Evolutionary conservation across 495 filamentous ascomycete genomes (phyloP).

Genomic region (Aspergillus asperescens): DNA sequence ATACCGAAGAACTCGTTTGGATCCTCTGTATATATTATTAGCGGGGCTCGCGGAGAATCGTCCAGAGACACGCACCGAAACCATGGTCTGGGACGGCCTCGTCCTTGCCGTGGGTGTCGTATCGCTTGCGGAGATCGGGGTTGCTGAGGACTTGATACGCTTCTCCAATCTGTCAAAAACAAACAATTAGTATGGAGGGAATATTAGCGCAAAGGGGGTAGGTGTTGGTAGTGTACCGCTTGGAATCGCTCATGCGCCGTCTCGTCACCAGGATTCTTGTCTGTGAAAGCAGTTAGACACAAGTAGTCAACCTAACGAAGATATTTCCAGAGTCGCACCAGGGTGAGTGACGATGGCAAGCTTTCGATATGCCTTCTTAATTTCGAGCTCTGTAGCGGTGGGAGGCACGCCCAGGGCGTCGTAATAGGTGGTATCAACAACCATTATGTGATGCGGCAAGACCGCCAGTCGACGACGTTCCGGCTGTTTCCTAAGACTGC

Average conservation of each 20-base stretch:
- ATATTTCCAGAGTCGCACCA: slow-evolving; percentile 32
- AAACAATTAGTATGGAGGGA: not conserved
- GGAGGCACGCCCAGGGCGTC: slow-evolving; percentile 84
- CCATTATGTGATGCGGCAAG: slow-evolving; percentile 50
- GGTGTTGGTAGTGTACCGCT: slow-evolving; percentile 45
- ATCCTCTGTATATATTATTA: slow-evolving; percentile 55
- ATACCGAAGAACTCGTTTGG: slow-evolving; percentile 97
- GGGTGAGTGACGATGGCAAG: slow-evolving; percentile 78
- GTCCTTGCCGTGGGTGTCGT: slow-evolving; percentile 97
- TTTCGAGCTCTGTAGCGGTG: slow-evolving; percentile 87
- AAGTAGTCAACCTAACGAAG: not conserved
- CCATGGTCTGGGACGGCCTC: slow-evolving; percentile 78
- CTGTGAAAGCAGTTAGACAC: slow-evolving; percentile 36
- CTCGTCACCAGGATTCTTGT: slow-evolving; percentile 97
- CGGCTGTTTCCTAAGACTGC: not conserved
- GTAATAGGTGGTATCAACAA: slow-evolving; percentile 83
- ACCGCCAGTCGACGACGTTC: not conserved
- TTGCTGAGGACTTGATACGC: slow-evolving; percentile 96
- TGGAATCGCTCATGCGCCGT: slow-evolving; percentile 93
- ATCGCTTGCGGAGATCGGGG: slow-evolving; percentile 75
- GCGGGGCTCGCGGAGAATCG: slow-evolving; percentile 1
- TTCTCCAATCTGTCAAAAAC: slow-evolving; percentile 66
- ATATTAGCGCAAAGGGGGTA: not conserved
- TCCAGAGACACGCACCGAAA: slow-evolving; percentile 59
- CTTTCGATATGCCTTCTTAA: slow-evolving; percentile 99